Evolutionary conservation across 495 filamentous ascomycete species (phyloP).

Genomic region (Talaromyces liani): DNA sequence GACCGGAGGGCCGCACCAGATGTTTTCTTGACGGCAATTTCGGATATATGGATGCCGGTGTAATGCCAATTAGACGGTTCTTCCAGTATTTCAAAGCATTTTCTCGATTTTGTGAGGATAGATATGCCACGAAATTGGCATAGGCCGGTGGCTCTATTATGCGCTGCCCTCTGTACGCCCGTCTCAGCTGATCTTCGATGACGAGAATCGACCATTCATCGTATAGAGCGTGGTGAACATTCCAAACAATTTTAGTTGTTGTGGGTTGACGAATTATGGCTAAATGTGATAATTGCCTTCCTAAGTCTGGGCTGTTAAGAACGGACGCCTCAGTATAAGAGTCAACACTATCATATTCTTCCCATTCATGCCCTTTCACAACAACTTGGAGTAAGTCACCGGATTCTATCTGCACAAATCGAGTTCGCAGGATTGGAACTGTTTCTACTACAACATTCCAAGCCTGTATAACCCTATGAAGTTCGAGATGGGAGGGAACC

Average conservation of each 20-base stretch:
- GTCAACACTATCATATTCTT: background rate
- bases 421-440: constrained; percentile 32
- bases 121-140: too few species aligned
- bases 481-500: constrained; percentile 20
- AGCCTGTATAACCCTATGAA: constrained; percentile 25
- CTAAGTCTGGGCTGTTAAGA: too few species aligned
- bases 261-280: too few species aligned
- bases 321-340: background rate
- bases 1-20: too few species aligned
- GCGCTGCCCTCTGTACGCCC: constrained; percentile 19
- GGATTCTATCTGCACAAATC: constrained; percentile 22
- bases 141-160: constrained; percentile 8
- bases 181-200: constrained; percentile 15
- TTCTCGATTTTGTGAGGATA: too few species aligned
- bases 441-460: constrained; percentile 28
- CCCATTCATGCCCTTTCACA: constrained; percentile 1
- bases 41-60: too few species aligned
- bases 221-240: constrained; percentile 50
- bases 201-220: constrained; percentile 48
- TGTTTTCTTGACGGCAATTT: too few species aligned
- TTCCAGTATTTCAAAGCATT: too few species aligned
- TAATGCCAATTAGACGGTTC: too few species aligned
- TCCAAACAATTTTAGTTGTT: constrained; percentile 10
- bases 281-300: too few species aligned
- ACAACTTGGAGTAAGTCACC: constrained; percentile 33